These are phyloP conservation scores for Aspergillus ruber DNA, from an alignment of 2,329 filamentous ascomycete species.

Conservation along the genomic window DNA sequence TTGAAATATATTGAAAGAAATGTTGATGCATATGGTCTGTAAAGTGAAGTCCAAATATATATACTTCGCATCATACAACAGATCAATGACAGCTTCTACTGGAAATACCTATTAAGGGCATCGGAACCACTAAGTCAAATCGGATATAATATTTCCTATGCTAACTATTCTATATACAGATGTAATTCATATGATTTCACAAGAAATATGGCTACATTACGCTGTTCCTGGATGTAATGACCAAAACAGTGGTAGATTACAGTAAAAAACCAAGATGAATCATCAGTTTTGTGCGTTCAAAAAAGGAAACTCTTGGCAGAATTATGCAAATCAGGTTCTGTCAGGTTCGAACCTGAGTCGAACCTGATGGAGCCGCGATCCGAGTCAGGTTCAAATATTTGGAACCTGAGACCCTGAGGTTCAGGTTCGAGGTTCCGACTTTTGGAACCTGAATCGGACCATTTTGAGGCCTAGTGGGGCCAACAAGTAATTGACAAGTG, in stretches of 20 bases:
- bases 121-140: background rate
- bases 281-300: slow-evolving; percentile 4
- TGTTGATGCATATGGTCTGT: too few species aligned
- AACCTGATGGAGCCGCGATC: background rate
- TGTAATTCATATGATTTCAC: background rate
- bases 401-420: too few species aligned
- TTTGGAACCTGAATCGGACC: too few species aligned
- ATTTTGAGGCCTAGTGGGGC: too few species aligned
- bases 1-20: too few species aligned
- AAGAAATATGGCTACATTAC: background rate
- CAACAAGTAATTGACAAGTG: too few species aligned
- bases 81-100: background rate
- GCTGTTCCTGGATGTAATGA: background rate
- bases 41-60: too few species aligned
- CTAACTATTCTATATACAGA: background rate
- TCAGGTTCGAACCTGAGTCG: background rate
- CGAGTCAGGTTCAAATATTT: too few species aligned
- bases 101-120: background rate
- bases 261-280: slow-evolving; percentile 1
- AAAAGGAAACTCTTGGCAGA: slow-evolving; percentile 4
- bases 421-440: too few species aligned
- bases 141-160: background rate
- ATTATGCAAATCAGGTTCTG: slow-evolving; percentile 1
- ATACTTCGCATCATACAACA: too few species aligned
- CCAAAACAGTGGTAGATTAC: background rate